These are phyloP conservation scores for Jatropha curcas DNA, from an alignment of 345 rosid genomes.

Conservation along the genomic window DNA sequence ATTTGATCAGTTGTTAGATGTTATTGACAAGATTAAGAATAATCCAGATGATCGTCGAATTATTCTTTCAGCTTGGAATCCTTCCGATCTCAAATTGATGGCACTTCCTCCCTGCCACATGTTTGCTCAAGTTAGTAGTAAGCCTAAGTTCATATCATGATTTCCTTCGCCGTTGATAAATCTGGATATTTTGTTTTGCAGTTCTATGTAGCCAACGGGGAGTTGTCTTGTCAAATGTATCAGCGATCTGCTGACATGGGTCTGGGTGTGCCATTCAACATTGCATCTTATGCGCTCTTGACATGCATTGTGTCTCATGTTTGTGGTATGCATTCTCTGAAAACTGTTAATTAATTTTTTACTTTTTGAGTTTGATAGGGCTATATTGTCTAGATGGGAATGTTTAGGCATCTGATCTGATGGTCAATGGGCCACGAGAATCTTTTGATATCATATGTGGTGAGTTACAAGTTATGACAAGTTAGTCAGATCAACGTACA, in stretches of 20 bases:
- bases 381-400: neutral
- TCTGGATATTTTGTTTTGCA: slow-evolving; percentile 30
- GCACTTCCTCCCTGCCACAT: slow-evolving; percentile 99
- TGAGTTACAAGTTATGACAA: too few species aligned
- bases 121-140: slow-evolving; percentile 78
- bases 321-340: slow-evolving; percentile 55
- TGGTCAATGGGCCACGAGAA: neutral
- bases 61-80: slow-evolving; percentile 96
- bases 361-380: neutral
- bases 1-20: slow-evolving; percentile 91
- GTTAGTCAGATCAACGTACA: neutral
- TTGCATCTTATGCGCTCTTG: slow-evolving; percentile 91
- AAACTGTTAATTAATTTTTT: neutral
- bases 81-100: slow-evolving; percentile 87
- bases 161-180: slow-evolving; percentile 2
- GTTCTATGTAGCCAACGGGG: slow-evolving; percentile 89
- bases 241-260: slow-evolving; percentile 99
- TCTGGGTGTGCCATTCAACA: slow-evolving; percentile 93
- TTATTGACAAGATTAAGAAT: slow-evolving; percentile 85
- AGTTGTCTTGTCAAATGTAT: slow-evolving; percentile 96
- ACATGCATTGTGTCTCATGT: slow-evolving; percentile 93
- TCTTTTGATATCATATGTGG: neutral
- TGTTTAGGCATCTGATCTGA: slow-evolving; percentile 2
- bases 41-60: slow-evolving; percentile 89
- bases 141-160: neutral